phyloP scores from a whole-genome alignment of 306 rosid genomes.

The peach (Prunus persica) region DNA sequence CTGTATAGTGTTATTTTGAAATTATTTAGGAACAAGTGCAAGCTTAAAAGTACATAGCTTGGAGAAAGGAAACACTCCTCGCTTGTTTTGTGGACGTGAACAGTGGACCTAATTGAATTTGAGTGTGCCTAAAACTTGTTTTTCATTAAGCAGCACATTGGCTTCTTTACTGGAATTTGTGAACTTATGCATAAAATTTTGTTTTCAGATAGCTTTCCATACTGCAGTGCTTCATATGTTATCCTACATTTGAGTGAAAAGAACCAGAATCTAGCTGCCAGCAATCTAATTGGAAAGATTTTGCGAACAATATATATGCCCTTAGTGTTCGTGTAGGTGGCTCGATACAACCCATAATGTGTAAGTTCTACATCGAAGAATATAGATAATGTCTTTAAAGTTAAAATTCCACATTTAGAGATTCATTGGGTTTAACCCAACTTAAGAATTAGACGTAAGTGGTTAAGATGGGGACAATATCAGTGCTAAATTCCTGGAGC shows the following conservation, averaged over 20 bases:
- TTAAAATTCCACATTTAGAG: no score
- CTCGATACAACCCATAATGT: no score
- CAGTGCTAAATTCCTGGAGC: no score
- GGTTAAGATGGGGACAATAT: no score
- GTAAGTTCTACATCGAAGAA: no score
- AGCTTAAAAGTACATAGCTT: not conserved
- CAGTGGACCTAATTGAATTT: not conserved
- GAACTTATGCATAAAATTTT: not conserved
- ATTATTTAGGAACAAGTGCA: not conserved
- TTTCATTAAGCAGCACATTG: not conserved
- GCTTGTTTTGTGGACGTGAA: not conserved
- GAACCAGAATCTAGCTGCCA: not conserved
- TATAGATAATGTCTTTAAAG: no score
- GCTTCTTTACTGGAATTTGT: not conserved
- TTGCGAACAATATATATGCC: no score
- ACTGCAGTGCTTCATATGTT: not conserved
- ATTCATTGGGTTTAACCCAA: no score
- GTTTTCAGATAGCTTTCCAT: not conserved
- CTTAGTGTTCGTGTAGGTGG: no score
- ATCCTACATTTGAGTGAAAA: not conserved
- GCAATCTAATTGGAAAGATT: not conserved
- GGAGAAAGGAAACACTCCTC: not conserved
- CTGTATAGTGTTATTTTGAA: slow-evolving; percentile 7
- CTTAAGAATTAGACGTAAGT: no score
- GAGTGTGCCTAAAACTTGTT: not conserved